phyloP scores from a whole-genome alignment of 2,329 filamentous ascomycete species.

The Coniella vitis region DNA sequence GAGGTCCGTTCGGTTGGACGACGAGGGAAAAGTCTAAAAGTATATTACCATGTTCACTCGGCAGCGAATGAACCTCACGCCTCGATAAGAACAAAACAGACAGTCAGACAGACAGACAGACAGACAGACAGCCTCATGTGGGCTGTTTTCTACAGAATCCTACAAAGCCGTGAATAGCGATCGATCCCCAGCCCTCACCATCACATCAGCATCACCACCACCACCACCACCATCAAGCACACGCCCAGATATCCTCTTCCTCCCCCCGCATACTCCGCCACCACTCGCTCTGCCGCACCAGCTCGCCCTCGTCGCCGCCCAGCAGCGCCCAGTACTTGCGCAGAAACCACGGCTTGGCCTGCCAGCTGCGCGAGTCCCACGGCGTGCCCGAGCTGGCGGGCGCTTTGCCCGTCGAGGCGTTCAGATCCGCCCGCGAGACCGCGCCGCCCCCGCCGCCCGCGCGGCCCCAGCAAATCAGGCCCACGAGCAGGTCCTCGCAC shows the following conservation, averaged over 20 bases:
- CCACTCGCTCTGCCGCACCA: constrained; percentile 17
- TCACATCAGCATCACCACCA: no score
- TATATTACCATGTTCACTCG: no score
- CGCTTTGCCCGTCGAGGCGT: constrained; percentile 8
- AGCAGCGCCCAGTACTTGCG: constrained; percentile 15
- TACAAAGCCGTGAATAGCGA: no score
- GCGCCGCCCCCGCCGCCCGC: constrained; percentile 6
- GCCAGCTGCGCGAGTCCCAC: constrained; percentile 20
- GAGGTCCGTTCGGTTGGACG: no score
- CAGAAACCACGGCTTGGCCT: constrained; percentile 16
- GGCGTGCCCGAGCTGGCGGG: constrained; percentile 21
- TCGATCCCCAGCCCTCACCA: no score
- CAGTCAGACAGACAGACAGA: no score
- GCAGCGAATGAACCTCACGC: no score
- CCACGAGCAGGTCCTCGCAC: constrained; percentile 19
- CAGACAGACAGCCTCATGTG: no score
- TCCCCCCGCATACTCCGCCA: constrained; percentile 14
- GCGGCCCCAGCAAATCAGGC: constrained; percentile 23
- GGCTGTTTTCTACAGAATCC: no score
- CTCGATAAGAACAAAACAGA: no score
- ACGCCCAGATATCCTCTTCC: constrained; percentile 2
- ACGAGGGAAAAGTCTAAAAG: no score
- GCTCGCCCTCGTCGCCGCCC: constrained; percentile 16
- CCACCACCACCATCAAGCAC: no score
- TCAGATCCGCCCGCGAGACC: constrained; percentile 7